Base-by-base conservation (phyloP, 306 rosid genomes). In the Lotus japonicus region DNA sequence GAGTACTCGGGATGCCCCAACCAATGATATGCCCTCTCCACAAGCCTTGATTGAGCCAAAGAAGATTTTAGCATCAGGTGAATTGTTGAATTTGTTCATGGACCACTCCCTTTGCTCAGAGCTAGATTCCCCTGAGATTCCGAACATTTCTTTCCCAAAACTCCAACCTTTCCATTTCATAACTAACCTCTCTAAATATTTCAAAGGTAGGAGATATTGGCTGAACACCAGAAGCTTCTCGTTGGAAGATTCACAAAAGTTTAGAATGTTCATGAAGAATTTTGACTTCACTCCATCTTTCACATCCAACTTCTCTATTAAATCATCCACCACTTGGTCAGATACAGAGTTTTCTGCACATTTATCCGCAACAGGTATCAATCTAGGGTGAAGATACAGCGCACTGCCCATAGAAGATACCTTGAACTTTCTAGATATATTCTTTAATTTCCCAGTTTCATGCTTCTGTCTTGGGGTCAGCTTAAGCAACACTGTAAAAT, bases 41-140 rank as follows among this genome's bases (percentile, higher is more conserved):
- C 97, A 91, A 4, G 97, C 97, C 82, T 91, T 91, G 57, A 91
- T 91, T 2, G 97, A 91, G 74, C 97, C 97, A 75, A 91, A 88
- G 78, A 91, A 88, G 28, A 91, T 83, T 79, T 72, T 83, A 2
- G 97, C 96, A 45, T 80, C 75, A 9, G 89, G 69, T 0, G 95
- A 84, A 49, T 72, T 84, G 66, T 88, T 91, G 52, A 91, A 88
- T 17, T 56, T 83, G 12, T 91, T 88, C 97, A 88, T 86, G 9
- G 92, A 76, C 83, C 72, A 80, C 63, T 88, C 96, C 19, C 97
- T 71, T 0, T 88, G 85, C 46, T 91, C 91, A 14, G 88, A 14
- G 45, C 70, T 86, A 6, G 97, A 81, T 38, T 88, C 91, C 12
- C 97, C 97, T 9, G 97, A 73, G 63, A 91, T 91, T 66, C 85